These are phyloP conservation scores for Talaromyces ruber DNA, from an alignment of 495 filamentous ascomycete genomes.

Conservation along the genomic window DNA sequence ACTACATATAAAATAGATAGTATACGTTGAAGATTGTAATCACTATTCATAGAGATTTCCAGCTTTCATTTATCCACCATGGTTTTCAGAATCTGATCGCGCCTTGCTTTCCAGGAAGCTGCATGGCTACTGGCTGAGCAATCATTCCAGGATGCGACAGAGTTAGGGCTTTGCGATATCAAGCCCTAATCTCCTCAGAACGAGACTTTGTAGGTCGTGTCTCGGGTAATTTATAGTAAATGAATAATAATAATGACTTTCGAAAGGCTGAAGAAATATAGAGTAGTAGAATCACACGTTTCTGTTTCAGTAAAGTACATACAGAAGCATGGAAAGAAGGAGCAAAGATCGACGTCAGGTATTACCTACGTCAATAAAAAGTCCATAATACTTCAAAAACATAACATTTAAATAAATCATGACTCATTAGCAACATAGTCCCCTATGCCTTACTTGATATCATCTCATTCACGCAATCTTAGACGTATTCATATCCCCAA, in stretches of 20 bases:
- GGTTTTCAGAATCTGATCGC: too few species aligned
- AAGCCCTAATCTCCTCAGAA: not conserved
- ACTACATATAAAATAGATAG: too few species aligned
- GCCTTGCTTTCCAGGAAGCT: too few species aligned
- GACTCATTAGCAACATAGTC: not conserved
- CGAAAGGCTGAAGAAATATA: not conserved
- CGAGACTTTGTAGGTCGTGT: not conserved
- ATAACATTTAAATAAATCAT: not conserved
- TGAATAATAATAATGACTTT: not conserved
- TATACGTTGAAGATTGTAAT: too few species aligned
- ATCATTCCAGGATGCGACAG: too few species aligned
- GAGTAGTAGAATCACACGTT: not conserved
- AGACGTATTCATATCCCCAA: slow-evolving; percentile 2
- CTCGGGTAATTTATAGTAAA: too few species aligned
- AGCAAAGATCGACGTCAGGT: not conserved
- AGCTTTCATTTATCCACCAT: too few species aligned
- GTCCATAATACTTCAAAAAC: not conserved
- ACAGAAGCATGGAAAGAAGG: not conserved
- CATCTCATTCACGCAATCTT: not conserved
- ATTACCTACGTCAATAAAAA: not conserved
- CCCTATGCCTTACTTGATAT: not conserved
- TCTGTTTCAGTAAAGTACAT: not conserved
- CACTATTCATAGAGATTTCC: too few species aligned
- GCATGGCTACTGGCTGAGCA: too few species aligned
- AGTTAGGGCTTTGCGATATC: not conserved